These are phyloP conservation scores for Antitrichia curtipendula DNA, from an alignment of 225 moss, liverwort and hornwort genomes.

Conservation along the genomic window DNA sequence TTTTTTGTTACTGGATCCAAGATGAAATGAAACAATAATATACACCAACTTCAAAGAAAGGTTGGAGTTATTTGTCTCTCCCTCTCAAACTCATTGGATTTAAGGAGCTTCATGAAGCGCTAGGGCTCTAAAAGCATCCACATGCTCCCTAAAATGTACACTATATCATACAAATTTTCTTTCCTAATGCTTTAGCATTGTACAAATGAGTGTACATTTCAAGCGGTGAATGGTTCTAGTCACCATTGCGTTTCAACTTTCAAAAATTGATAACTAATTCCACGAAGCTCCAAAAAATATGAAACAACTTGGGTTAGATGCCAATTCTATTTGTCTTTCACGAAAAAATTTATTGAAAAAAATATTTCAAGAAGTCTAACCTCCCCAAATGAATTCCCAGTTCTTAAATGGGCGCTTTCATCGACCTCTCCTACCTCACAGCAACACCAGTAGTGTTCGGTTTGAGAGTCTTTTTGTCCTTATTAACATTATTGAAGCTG, in stretches of 20 bases:
- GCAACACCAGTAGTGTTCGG: not conserved
- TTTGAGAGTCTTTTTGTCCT: not conserved
- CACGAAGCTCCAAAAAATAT: not conserved
- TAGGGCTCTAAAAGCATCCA: accelerated
- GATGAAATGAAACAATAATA: not conserved
- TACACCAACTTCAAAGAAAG: not conserved
- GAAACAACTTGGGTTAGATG: not conserved
- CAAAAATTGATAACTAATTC: not conserved
- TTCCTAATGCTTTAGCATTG: accelerated
- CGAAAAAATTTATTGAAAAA: accelerated
- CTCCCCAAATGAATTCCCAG: not conserved
- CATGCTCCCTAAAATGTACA: not conserved
- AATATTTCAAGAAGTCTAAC: not conserved
- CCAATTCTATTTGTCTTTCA: not conserved
- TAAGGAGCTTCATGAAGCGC: no score
- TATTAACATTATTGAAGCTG: not conserved
- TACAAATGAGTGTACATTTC: not conserved
- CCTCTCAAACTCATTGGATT: not conserved
- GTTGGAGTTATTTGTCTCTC: not conserved
- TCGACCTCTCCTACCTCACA: not conserved
- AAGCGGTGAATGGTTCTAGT: accelerated
- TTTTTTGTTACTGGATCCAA: not conserved
- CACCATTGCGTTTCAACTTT: not conserved
- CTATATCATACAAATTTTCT: not conserved
- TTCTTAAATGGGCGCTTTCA: not conserved